Percentiles rank a stretch among this genome's conserved stretches.
phyloP scores from a whole-genome alignment of 768 basidiomycete genomes.

The Boletales sp. region DNA sequence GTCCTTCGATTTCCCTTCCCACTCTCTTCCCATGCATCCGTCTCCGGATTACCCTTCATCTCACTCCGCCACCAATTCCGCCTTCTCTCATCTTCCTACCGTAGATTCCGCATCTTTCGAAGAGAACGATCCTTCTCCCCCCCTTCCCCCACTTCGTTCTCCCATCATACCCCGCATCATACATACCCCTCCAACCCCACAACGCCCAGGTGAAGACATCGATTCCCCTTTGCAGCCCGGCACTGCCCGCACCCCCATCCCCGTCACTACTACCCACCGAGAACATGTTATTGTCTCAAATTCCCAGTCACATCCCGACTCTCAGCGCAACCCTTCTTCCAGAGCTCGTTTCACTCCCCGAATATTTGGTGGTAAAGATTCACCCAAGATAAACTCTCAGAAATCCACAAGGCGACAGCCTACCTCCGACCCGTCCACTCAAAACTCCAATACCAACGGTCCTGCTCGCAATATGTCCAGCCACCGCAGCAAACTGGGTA shows the following conservation, averaged over 20 bases:
- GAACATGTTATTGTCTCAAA: constrained; percentile 27
- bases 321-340: constrained; percentile 1
- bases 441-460: constrained; percentile 8
- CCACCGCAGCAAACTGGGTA: constrained; percentile 59
- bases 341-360: constrained; percentile 31
- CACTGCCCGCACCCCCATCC: constrained; percentile 1
- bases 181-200: constrained; percentile 37
- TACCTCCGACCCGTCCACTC: constrained; percentile 1
- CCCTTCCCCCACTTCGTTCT: constrained; percentile 25
- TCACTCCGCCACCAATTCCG: constrained; percentile 6
- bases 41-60: constrained; percentile 11
- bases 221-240: constrained; percentile 5
- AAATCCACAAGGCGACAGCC: background rate
- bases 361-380: constrained; percentile 26
- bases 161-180: constrained; percentile 30
- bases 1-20: constrained; percentile 15
- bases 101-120: constrained; percentile 24
- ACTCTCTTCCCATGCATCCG: constrained; percentile 20
- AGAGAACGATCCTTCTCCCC: constrained; percentile 25
- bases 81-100: constrained; percentile 18
- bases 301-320: constrained; percentile 16
- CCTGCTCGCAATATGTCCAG: constrained; percentile 29
- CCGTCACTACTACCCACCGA: constrained; percentile 17
- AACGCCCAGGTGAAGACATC: constrained; percentile 20
- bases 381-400: constrained; percentile 5